Evolutionary conservation across 208 protist species (phyloP), one percentile per base, ranked within the genome.

Genomic region (Crithidia fasciculata): DNA sequence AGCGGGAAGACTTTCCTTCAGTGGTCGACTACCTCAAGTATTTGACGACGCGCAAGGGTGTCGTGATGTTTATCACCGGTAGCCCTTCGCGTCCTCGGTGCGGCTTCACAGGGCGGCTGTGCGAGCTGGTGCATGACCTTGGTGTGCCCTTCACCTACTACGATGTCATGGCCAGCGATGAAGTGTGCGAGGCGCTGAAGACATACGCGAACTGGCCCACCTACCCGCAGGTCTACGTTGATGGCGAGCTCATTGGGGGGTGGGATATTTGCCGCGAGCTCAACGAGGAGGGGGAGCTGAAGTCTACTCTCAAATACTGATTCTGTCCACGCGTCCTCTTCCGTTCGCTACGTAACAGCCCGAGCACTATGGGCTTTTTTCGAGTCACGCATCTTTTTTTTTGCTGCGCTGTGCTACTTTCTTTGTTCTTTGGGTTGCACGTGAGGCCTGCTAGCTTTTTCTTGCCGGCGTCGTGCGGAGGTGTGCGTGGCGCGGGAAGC

Each of bases 191-290:
- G 76, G 84, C 87, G 2, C 80, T 98, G 10, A 98, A 98, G 68
- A 81, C 72, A 16, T 98, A 88, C 82, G 86, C 88, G 9, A 93
- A 98, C 65, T 98, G 95, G 94, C 95, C 95, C 36, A 98, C 96
- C 47, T 98, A 89, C 77, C 96, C 96, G 41, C 96, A 98, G 72
- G 85, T 98, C 15, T 98, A 98, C 80, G 92, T 96, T 2, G 89
- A 98, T 75, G 96, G 96, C 16, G 86, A 98, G 74, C 81, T 98
- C 9, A 91, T 98, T 62, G 96, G 96, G 18, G 96, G 96, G 40
- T 92, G 81, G 74, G 96, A 98, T 76, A 92, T 98, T 57, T 93
- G 96, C 71, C 73, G 69, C 40, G 78, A 98, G 74, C 67, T 98
- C 5, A 69, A 94, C 45, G 92, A 96, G 53, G 76, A 83, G 36